Base-by-base conservation (phyloP, 2,329 filamentous ascomycete genomes). In the Sporothrix variecibatus region DNA sequence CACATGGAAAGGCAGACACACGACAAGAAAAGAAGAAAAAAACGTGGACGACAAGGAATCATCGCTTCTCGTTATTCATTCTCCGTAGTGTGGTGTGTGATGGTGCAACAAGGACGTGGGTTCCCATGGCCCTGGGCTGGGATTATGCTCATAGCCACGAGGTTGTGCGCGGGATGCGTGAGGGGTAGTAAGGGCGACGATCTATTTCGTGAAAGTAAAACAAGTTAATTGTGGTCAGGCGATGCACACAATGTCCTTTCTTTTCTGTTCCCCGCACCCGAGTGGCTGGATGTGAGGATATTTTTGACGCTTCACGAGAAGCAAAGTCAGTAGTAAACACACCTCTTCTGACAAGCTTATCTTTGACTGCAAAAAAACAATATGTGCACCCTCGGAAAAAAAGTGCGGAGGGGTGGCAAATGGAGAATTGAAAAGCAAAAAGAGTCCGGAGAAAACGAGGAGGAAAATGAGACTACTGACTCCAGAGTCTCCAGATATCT, bases 21-120 rank as follows among this genome's bases (percentile, higher is more conserved):
- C 26, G 9, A 31, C 9, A 60, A n/a, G n/a, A n/a, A n/a, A n/a
- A n/a, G n/a, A n/a, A n/a, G n/a, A n/a, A 28, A 67, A 67, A 67
- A 67, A 67, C 62, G 62, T 67, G 62, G 62, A 20, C 15, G 62
- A 67, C 62, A 46, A 67, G 62, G 62, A 26, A 23, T 15, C 3
- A 9, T 15, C 34, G 60, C 34, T 12, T 49, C 64, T 49, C 64
- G 26, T 31, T 15, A 28, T 23, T 43, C 60, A 64, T 64, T 64
- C 34, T 64, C 60, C 60, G 60, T 23, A 15, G 40, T 67, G 43
- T 40, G 40, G 20, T 23, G 64, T 15, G 58, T 62, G 64, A 40
- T 40, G 17, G 60, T 64, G 60, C 34, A 31, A 9, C 60, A 64
- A 20, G 64, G 64, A n/a, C 64, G 64, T 31, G 43, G 23, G 38